A percentile compares a stretch with the other conserved stretches of the same genome.
These are phyloP conservation scores for Kwoniella dendrophila DNA, from an alignment of 768 basidiomycete genomes.

Conservation along the genomic window DNA sequence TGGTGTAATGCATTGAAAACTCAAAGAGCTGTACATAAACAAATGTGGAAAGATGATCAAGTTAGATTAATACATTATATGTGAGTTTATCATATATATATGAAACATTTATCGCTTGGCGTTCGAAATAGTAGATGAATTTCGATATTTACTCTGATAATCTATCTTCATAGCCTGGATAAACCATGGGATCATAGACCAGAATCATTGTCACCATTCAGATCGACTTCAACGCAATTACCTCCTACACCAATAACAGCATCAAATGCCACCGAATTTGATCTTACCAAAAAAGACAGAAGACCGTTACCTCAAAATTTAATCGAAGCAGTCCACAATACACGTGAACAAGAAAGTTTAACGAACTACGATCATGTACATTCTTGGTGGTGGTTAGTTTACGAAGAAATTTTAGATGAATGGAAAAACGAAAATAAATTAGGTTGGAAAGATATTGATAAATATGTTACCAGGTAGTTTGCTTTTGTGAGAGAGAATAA, in stretches of 20 bases:
- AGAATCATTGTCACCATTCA: conserved; percentile 7
- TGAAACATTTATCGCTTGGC: too few relatives aligned
- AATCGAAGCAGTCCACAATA: conserved; percentile 21
- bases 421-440: conserved; percentile 34
- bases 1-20: conserved; percentile 81
- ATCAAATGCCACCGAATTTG: conserved; percentile 6
- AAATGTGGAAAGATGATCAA: conserved; percentile 81
- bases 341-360: conserved; percentile 30
- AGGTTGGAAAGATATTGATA: conserved; percentile 46
- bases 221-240: not conserved
- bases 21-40: conserved; percentile 66
- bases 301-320: conserved; percentile 30
- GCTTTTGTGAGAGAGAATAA: too few relatives aligned
- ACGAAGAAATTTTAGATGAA: conserved; percentile 44
- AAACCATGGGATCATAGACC: conserved; percentile 54
- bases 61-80: conserved; percentile 65
- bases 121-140: too few relatives aligned
- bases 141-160: not conserved
- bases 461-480: conserved; percentile 30
- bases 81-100: conserved; percentile 41
- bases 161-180: conserved; percentile 44
- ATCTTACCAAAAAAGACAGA: conserved; percentile 1
- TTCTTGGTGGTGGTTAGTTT: conserved; percentile 54
- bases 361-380: conserved; percentile 45
- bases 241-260: conserved; percentile 13